Conservation (phyloP, 176 grass and related monocot genomes). For the Oryza meridionalis region DNA sequence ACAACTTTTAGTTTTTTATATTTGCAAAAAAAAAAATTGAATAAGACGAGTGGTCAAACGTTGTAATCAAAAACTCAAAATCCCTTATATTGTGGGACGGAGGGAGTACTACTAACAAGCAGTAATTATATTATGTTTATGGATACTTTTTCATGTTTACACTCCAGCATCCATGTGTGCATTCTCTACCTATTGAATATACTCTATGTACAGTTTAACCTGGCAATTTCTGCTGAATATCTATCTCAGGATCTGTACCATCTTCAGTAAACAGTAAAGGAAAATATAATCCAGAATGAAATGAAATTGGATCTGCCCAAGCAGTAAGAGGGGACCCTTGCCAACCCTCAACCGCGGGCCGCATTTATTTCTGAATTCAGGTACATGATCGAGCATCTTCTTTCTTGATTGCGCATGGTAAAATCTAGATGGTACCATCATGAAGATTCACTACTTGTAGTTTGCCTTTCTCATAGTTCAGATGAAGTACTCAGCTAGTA, state of each 20-base stretch:
- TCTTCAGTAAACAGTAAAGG: background rate
- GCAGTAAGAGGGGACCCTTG: slow-evolving; percentile 27
- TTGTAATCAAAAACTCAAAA: too few species aligned
- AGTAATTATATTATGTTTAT: background rate
- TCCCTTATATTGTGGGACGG: too few species aligned
- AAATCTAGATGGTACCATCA: slow-evolving; percentile 14
- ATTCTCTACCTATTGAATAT: background rate
- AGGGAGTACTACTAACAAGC: background rate
- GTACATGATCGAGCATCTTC: background rate
- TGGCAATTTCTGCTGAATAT: background rate
- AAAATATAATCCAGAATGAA: slow-evolving; percentile 8
- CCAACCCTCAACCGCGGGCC: slow-evolving; percentile 37
- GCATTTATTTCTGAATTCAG: slow-evolving; percentile 47
- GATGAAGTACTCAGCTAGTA: background rate
- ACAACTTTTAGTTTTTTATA: too few species aligned
- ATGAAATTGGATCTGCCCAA: slow-evolving; percentile 21
- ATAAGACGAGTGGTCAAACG: too few species aligned
- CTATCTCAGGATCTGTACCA: background rate
- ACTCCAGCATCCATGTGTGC: background rate
- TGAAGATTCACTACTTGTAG: background rate
- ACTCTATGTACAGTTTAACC: background rate
- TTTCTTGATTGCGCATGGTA: background rate
- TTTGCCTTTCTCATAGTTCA: background rate
- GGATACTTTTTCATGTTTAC: background rate
- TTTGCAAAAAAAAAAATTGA: too few species aligned